These are phyloP conservation scores for Cladosporium sp. DNA, from an alignment of 2,329 filamentous ascomycete genomes.

Conservation along the genomic window DNA sequence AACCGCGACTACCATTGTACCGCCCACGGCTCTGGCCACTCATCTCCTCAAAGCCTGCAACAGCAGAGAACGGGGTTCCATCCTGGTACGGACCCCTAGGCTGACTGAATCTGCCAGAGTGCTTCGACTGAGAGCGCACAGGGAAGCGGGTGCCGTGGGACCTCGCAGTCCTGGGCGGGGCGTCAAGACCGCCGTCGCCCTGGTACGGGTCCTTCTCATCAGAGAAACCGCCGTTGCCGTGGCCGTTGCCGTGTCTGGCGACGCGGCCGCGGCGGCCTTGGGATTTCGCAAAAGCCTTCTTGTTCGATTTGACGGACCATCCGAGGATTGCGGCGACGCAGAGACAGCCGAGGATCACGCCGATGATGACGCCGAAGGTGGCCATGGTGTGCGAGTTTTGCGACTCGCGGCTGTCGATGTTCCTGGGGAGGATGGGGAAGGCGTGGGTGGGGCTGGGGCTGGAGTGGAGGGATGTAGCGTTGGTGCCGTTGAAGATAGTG, in stretches of 20 bases:
- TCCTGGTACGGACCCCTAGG: neutral
- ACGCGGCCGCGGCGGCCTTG: neutral
- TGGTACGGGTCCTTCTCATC: neutral
- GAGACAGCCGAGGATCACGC: neutral
- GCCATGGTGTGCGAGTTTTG: neutral
- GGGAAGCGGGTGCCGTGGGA: neutral
- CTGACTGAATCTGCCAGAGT: neutral
- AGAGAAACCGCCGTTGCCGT: neutral
- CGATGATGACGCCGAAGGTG: slow-evolving; percentile 3
- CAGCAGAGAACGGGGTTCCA: neutral
- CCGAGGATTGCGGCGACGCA: neutral
- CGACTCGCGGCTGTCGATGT: neutral
- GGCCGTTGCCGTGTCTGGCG: neutral
- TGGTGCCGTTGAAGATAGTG: neutral
- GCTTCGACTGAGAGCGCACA: neutral
- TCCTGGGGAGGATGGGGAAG: neutral
- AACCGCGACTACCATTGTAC: neutral
- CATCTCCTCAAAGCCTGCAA: neutral
- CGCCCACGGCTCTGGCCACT: neutral
- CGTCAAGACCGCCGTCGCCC: neutral
- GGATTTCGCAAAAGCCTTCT: neutral
- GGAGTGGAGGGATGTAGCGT: neutral
- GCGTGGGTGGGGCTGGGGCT: neutral
- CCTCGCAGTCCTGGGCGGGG: neutral
- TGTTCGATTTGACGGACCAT: neutral